These are phyloP conservation scores for Mesostigma viride DNA, from an alignment of 139 green algal species.

Conservation along the genomic window DNA sequence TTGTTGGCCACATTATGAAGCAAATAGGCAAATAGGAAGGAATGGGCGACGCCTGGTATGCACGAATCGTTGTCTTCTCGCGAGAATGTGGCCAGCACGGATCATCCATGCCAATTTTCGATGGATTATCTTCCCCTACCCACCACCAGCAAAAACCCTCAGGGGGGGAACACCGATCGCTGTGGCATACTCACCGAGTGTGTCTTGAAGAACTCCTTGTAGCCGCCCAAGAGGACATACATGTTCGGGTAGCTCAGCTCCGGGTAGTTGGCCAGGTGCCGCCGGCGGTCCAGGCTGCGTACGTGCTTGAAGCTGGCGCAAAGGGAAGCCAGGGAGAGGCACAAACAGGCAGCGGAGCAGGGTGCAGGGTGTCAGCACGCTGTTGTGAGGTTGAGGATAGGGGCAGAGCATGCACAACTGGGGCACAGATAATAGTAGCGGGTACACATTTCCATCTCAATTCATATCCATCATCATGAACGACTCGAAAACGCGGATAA, in stretches of 20 bases:
- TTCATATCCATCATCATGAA: background rate
- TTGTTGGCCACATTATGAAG: too few species aligned
- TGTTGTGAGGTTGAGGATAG: background rate
- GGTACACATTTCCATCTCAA: background rate
- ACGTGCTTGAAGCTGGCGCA: background rate
- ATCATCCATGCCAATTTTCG: too few species aligned
- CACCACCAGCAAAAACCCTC: too few species aligned
- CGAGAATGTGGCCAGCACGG: too few species aligned
- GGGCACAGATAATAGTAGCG: background rate
- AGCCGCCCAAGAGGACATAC: conserved; percentile 12
- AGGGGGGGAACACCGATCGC: too few species aligned
- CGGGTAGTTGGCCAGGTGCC: conserved; percentile 11
- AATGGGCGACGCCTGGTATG: too few species aligned
- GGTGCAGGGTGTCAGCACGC: too few species aligned
- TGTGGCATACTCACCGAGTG: background rate
- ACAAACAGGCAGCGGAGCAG: too few species aligned
- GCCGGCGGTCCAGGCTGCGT: conserved; percentile 11
- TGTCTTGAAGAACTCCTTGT: conserved; percentile 9
- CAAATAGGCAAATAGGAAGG: too few species aligned
- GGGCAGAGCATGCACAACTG: background rate
- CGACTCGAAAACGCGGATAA: too few species aligned
- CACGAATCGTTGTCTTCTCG: too few species aligned
- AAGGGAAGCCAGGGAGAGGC: background rate
- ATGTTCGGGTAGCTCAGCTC: conserved; percentile 15
- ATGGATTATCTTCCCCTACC: too few species aligned